Evolutionary conservation across 1,284 basidiomycete species (phyloP), one percentile per base, ranked within the genome.

Genomic region (Leccinum pachyderme): DNA sequence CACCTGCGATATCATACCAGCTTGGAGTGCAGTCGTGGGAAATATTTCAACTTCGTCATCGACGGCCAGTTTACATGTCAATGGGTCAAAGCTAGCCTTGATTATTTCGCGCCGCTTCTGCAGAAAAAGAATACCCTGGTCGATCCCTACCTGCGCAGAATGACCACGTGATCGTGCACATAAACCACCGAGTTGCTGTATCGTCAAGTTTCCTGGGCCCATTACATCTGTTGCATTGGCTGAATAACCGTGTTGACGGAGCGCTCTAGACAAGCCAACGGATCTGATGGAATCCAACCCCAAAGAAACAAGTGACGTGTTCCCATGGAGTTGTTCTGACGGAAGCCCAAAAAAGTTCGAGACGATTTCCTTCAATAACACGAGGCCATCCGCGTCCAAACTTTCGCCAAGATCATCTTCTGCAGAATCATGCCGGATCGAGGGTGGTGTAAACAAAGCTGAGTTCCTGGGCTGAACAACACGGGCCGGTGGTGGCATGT

Each of bases 1-100:
- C 65, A 79, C 79, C 69, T 81, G 79, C 5, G 79, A 78, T 39
- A 81, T 62, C 78, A 81, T 80, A 6, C 79, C 79, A 15, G 76
- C 70, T 63, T 81, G 79, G 13, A 81, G 66, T 11, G 69, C 69
- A 4, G 77, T 81, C 11, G 75, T 74, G 15, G 78, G 75, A 55
- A 68, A 75, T 24, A 77, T 52, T 12, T 62, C 56, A 12, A 76
- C 67, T 27, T 67, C 52, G 52, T 81, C 79, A 7, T 63, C 62
- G 11, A 56, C 25, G 62, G 60, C 50, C 51, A 63, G 33, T 59
- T 59, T 56, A 61, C 61, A 53, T 47, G 52, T 33, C 25, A 52
- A 53, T 5, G 35, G 47, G 33, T 66, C 49, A 46, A 68, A 22
- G 52, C 12, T 48, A 25, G 33, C 35, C 39, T 61, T 18, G 59